Evolutionary conservation across 768 basidiomycete genomes (phyloP).

Genomic region (Lanmaoa rubissima): DNA sequence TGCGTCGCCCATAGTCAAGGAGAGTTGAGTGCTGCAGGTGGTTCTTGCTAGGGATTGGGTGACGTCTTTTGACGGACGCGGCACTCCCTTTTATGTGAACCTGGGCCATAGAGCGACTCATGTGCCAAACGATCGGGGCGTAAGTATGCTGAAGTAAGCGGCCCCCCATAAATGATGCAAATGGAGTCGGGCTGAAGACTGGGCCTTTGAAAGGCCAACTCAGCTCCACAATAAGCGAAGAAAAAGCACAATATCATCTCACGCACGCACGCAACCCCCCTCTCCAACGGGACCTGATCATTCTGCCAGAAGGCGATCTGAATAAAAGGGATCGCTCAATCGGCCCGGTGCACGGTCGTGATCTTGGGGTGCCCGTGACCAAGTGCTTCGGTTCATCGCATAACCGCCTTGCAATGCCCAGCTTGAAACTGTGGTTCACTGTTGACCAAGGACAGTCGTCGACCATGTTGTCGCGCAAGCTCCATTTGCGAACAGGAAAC

Average conservation of each 20-base stretch:
- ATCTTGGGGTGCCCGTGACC: not conserved
- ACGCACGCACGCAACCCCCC: not conserved
- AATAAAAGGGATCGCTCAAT: not conserved
- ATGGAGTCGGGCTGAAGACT: not conserved
- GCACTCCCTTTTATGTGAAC: not conserved
- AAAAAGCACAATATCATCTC: not conserved
- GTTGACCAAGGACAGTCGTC: not conserved
- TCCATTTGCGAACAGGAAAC: not conserved
- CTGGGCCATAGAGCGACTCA: not conserved
- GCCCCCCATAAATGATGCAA: not conserved
- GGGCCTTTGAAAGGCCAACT: not conserved
- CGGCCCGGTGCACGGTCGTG: not conserved
- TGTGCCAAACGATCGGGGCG: not conserved
- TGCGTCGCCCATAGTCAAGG: slow-evolving; percentile 20
- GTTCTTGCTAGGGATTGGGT: not conserved
- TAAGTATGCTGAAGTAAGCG: slow-evolving; percentile 17
- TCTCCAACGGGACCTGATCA: not conserved
- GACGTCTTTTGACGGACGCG: not conserved
- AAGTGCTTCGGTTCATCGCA: not conserved
- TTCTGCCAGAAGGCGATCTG: not conserved
- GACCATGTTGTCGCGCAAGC: not conserved
- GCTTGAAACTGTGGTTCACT: not conserved
- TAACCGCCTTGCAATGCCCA: not conserved
- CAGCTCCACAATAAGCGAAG: not conserved
- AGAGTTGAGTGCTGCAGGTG: not conserved